phyloP scores from a whole-genome alignment of 306 rosid species.

The Acacia melanoxylon region DNA sequence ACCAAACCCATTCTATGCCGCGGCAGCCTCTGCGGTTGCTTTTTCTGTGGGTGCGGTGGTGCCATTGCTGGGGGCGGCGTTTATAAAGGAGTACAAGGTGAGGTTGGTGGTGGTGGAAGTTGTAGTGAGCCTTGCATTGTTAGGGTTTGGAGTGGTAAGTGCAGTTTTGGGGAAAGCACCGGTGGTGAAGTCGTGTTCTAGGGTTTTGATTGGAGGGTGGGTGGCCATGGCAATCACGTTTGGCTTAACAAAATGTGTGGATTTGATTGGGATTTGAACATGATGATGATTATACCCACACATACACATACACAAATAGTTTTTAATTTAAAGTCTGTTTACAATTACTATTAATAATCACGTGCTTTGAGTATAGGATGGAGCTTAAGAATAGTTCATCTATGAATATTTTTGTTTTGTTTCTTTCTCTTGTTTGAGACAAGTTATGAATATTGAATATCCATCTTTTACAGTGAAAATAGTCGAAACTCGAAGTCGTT shows the following conservation, averaged over 20 bases:
- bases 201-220: constrained; percentile 50
- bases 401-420: no score
- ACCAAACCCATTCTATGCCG: constrained; percentile 37
- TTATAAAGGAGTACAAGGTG: constrained; percentile 35
- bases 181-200: constrained; percentile 29
- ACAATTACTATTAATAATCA: no score
- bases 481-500: no score
- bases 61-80: constrained; percentile 38
- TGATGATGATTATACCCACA: no score
- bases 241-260: constrained; percentile 36
- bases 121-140: constrained; percentile 41
- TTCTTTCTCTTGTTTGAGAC: no score
- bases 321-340: no score
- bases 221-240: constrained; percentile 42
- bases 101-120: constrained; percentile 40
- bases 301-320: no score
- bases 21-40: constrained; percentile 31
- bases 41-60: constrained; percentile 34
- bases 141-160: constrained; percentile 41
- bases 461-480: no score
- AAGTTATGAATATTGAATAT: no score
- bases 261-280: no score
- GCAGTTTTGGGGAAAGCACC: constrained; percentile 42
- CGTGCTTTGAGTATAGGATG: no score
- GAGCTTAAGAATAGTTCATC: no score